Base-by-base conservation (phyloP, 208 protist genomes). In the Wallacemonas sp. region DNA sequence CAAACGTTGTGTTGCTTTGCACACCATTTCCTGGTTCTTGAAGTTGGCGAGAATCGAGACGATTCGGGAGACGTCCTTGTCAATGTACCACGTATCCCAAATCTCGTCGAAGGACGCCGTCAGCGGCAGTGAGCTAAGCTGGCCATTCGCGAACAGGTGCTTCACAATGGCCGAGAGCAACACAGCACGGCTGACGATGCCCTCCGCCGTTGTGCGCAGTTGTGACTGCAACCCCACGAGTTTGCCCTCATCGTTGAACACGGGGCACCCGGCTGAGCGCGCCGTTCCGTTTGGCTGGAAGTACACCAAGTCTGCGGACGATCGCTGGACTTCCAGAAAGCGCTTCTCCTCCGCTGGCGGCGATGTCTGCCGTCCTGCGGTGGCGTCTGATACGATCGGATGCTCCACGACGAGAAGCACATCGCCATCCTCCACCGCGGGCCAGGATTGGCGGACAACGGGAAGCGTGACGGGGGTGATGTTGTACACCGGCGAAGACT, bases 191-290 rank as follows among this genome's bases (percentile, higher is more conserved):
- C 85, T 93, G 27, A 93, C 71, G 21, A 96, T 62, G 27, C 92
- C 89, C 57, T 91, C 87, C 17, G 65, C 76, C 33, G 87, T 79
- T 0, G 61, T 46, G 46, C 74, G 66, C 41, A 81, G 72, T 72
- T 97, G 92, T 21, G 83, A 87, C 67, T 97, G 90, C 34, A 97
- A 21, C 1, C 89, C 92, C 13, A 97, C 78, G 8, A 97, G 77
- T 38, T 86, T 63, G 0, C 90, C 92, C 42, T 66, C 61, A 21
- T 94, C 88, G 62, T 93, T 95, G 76, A 97, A 97, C 3, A 78
- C 80, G 15, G 92, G 92, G 70, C 88, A 97, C 5, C 92, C 92
- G 6, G 85, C 76, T 1, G 84, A 94, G 19, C 54, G 37, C 39
- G 64, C 66, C 66, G 72, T 81, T 24, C 87, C 86, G 55, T 76